A percentile compares a stretch with the other conserved stretches of the same genome.
Conservation (phyloP, 2,329 filamentous ascomycete species). For the Phaeophleospora eucalypticola region DNA sequence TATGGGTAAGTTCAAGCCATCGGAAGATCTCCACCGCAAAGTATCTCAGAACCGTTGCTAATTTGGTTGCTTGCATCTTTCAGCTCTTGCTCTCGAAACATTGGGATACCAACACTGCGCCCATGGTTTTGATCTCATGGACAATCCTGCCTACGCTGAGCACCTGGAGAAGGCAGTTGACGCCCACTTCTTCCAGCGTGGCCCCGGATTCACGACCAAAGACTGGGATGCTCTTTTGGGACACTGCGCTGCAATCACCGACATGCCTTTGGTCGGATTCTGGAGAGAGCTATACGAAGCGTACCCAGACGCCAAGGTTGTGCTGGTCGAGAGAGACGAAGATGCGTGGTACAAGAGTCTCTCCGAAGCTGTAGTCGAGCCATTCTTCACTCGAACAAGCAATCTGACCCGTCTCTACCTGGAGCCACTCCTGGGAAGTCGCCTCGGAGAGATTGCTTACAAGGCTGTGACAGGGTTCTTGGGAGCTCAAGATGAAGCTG, state of each 20-base stretch:
- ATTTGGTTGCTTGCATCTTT: too few relatives aligned
- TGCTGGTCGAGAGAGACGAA: constrained; percentile 21
- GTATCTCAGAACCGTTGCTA: too few relatives aligned
- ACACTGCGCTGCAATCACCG: constrained; percentile 3
- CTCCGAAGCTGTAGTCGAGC: not conserved
- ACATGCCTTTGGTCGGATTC: not conserved
- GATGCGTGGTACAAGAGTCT: constrained; percentile 20
- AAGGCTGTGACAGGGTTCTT: not conserved
- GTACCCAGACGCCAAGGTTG: too few relatives aligned
- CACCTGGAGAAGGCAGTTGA: not conserved
- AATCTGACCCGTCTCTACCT: not conserved
- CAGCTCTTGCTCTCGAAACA: constrained; percentile 11
- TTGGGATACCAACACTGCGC: constrained; percentile 21
- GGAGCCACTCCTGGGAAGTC: not conserved
- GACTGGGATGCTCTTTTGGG: constrained; percentile 2
- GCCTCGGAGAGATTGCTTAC: not conserved
- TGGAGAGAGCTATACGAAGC: constrained; percentile 23
- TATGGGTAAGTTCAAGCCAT: too few relatives aligned
- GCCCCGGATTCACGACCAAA: not conserved
- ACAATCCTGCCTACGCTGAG: not conserved
- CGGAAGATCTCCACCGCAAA: too few relatives aligned
- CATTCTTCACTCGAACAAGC: not conserved
- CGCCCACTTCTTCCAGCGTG: constrained; percentile 1
- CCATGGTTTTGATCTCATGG: constrained; percentile 12
- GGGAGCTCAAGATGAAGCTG: not conserved